These are phyloP conservation scores for Leccinum griseonigrum DNA, from an alignment of 1,284 basidiomycete genomes.

Conservation along the genomic window DNA sequence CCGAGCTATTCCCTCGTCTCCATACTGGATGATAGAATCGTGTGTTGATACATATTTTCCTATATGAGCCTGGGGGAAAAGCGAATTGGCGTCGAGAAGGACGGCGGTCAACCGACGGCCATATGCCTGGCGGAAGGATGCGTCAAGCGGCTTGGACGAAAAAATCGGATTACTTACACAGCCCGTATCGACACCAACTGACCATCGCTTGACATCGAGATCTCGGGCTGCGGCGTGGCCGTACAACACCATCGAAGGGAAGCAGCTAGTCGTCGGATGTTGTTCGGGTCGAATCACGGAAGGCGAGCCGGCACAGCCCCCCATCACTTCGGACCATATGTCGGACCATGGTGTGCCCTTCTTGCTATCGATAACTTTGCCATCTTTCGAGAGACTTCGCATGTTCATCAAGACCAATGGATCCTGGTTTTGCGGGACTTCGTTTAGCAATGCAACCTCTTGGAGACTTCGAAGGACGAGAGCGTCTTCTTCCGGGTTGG, in stretches of 20 bases:
- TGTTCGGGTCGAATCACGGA: constrained; percentile 6
- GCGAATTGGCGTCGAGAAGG: constrained; percentile 42
- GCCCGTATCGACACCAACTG: constrained; percentile 78
- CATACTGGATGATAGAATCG: constrained; percentile 24
- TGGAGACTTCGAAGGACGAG: constrained; percentile 46
- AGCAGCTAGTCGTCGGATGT: constrained; percentile 42
- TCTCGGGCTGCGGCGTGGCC: constrained; percentile 78
- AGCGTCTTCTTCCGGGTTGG: constrained; percentile 24
- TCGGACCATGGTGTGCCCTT: constrained; percentile 72
- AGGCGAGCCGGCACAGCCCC: constrained; percentile 57
- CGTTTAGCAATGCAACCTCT: constrained; percentile 56
- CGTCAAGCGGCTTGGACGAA: neutral
- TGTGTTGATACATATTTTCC: neutral
- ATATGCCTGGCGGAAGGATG: constrained; percentile 40
- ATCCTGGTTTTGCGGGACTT: constrained; percentile 71
- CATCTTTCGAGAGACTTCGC: constrained; percentile 57
- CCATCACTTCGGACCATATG: constrained; percentile 72
- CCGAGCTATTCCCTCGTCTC: constrained; percentile 33
- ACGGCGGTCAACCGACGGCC: constrained; percentile 54
- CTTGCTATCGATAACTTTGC: constrained; percentile 54
- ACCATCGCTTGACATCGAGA: constrained; percentile 76
- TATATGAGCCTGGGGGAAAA: constrained; percentile 5
- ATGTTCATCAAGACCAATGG: constrained; percentile 80
- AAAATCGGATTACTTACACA: constrained; percentile 52
- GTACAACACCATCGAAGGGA: constrained; percentile 77